These are phyloP conservation scores for Mycena crocata DNA, from an alignment of 768 basidiomycete species.

Conservation along the genomic window DNA sequence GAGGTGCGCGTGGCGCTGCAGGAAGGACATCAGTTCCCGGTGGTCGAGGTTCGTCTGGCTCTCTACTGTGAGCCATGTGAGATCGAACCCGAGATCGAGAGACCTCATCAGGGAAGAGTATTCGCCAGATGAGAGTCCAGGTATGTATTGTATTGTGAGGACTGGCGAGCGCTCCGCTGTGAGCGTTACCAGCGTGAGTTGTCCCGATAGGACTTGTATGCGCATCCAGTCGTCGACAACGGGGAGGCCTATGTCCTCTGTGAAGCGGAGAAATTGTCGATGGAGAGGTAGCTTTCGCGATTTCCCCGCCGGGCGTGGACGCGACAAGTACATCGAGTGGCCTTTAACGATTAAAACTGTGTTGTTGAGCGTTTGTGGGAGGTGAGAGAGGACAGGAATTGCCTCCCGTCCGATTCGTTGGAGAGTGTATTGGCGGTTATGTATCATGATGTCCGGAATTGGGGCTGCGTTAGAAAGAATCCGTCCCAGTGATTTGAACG, in stretches of 20 bases:
- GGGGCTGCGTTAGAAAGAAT: constrained; percentile 3
- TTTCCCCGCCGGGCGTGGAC: constrained; percentile 18
- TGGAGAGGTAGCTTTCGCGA: neutral
- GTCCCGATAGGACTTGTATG: constrained; percentile 5
- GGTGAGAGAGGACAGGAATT: neutral
- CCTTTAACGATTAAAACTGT: constrained; percentile 4
- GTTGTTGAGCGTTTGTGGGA: neutral
- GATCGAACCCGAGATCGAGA: neutral
- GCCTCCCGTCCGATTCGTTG: neutral
- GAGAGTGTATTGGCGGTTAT: constrained; percentile 10
- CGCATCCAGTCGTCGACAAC: constrained; percentile 18
- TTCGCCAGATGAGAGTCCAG: neutral
- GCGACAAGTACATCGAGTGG: neutral
- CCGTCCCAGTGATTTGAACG: neutral
- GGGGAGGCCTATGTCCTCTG: neutral
- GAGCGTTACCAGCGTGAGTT: constrained; percentile 13
- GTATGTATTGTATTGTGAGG: neutral
- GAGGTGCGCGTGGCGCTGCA: constrained; percentile 16
- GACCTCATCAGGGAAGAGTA: constrained; percentile 1
- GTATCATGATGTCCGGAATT: constrained; percentile 21
- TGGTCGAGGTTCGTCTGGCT: too few species aligned
- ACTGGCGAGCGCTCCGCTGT: neutral
- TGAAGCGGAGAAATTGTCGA: neutral
- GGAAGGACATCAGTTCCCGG: constrained; percentile 11
- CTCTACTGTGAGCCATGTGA: neutral